Conservation (phyloP, 2,329 filamentous ascomycete genomes). For the Pochonia chlamydosporia region DNA sequence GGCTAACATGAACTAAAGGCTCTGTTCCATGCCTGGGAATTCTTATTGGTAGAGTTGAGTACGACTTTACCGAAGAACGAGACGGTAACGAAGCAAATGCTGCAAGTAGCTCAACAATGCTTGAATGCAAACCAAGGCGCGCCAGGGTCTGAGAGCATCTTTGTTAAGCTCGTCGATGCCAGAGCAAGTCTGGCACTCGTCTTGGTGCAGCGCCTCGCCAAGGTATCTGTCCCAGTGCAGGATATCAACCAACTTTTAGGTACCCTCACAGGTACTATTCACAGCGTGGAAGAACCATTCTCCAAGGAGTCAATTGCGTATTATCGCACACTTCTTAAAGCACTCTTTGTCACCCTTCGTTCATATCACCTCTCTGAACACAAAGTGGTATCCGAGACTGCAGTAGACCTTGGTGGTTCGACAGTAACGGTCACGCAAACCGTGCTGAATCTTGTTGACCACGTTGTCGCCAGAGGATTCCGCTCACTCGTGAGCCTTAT, state of each 20-base stretch:
- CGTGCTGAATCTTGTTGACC: slow-evolving; percentile 73
- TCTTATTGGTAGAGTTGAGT: slow-evolving; percentile 78
- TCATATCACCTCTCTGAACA: slow-evolving; percentile 44
- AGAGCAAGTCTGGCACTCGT: slow-evolving; percentile 78
- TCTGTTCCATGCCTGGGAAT: slow-evolving; percentile 85
- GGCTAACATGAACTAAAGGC: slow-evolving; percentile 38
- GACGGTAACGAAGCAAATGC: slow-evolving; percentile 61
- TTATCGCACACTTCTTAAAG: slow-evolving; percentile 76
- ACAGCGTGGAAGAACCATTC: slow-evolving; percentile 49
- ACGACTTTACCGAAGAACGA: slow-evolving; percentile 49
- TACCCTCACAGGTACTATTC: slow-evolving; percentile 46
- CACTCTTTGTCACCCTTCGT: slow-evolving; percentile 76
- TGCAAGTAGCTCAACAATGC: slow-evolving; percentile 71
- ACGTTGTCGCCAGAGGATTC: slow-evolving; percentile 77
- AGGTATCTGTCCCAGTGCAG: slow-evolving; percentile 42
- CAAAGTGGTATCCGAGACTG: slow-evolving; percentile 23
- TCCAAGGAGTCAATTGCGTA: slow-evolving; percentile 53
- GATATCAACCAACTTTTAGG: slow-evolving; percentile 47
- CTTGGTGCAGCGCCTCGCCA: slow-evolving; percentile 72
- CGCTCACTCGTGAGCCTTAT: slow-evolving; percentile 73
- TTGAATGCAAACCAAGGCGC: slow-evolving; percentile 69
- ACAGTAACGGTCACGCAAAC: slow-evolving; percentile 48
- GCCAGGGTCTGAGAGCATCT: slow-evolving; percentile 73
- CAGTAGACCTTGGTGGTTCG: slow-evolving; percentile 26
- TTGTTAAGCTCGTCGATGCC: slow-evolving; percentile 67